Conservation (phyloP, 257 asterid species). For the Scutellaria galericulata region DNA sequence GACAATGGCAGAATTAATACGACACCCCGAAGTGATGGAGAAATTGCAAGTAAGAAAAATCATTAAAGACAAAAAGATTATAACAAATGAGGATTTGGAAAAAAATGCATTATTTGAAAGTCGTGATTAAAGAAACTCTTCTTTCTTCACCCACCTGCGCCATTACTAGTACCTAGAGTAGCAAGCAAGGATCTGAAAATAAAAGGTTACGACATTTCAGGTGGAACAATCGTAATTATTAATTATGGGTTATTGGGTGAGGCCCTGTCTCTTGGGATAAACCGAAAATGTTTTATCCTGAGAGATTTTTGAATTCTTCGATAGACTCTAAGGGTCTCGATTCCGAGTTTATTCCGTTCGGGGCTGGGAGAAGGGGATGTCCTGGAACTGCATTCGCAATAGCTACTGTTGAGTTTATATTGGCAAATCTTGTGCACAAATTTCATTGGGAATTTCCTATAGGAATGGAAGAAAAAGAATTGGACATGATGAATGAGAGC, state of each 20-base stretch:
- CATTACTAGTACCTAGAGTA: slow-evolving; percentile 12
- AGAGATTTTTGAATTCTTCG: slow-evolving; percentile 36
- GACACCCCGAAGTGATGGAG: slow-evolving; percentile 5
- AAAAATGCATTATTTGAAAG: slow-evolving; percentile 24
- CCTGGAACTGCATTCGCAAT: too few relatives aligned
- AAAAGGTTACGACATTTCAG: not conserved
- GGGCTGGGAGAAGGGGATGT: too few relatives aligned
- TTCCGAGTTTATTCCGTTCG: slow-evolving; percentile 49
- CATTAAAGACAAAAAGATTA: not conserved
- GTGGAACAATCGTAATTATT: slow-evolving; percentile 8
- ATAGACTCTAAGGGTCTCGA: slow-evolving; percentile 43
- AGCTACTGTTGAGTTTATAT: slow-evolving; percentile 30
- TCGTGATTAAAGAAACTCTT: slow-evolving; percentile 24
- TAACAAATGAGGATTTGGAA: slow-evolving; percentile 5
- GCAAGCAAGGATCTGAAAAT: slow-evolving; percentile 10
- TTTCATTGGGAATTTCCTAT: slow-evolving; percentile 43
- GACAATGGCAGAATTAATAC: slow-evolving; percentile 30
- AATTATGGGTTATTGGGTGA: slow-evolving; percentile 40
- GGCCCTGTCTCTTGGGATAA: too few relatives aligned
- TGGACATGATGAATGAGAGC: slow-evolving; percentile 52
- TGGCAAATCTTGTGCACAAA: slow-evolving; percentile 46
- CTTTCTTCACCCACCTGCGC: slow-evolving; percentile 18
- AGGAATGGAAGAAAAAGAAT: slow-evolving; percentile 26
- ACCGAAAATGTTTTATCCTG: slow-evolving; percentile 40
- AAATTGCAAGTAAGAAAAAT: slow-evolving; percentile 7